Percentiles rank a stretch among this genome's conserved stretches.
phyloP scores from a whole-genome alignment of 495 filamentous ascomycete species.

The Trichoderma parareesei region DNA sequence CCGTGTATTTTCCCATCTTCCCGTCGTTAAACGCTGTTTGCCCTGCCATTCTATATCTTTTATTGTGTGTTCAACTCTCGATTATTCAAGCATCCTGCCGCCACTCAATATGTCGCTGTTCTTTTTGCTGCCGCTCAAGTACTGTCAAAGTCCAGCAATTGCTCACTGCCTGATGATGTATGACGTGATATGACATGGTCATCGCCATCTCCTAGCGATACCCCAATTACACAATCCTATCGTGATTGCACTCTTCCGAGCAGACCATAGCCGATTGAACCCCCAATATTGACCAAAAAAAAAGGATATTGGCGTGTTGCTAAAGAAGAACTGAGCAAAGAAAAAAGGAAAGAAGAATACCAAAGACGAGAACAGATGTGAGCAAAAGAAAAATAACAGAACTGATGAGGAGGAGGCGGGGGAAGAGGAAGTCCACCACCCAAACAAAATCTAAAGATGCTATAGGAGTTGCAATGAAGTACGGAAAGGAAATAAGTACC shows the following conservation, averaged over 20 bases:
- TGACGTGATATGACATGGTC: neutral
- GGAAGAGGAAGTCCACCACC: neutral
- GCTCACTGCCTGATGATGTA: neutral
- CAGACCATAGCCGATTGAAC: neutral
- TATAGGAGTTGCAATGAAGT: neutral
- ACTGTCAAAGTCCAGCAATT: neutral
- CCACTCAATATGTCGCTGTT: neutral
- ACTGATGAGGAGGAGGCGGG: neutral
- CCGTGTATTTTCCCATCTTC: slow-evolving; percentile 5
- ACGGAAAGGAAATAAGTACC: slow-evolving; percentile 4
- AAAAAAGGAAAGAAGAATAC: neutral
- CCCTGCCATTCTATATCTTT: slow-evolving; percentile 8
- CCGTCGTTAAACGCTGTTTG: slow-evolving; percentile 8
- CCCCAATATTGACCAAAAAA: neutral
- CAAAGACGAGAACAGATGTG: too few species aligned
- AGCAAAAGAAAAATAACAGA: neutral
- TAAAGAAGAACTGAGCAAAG: neutral
- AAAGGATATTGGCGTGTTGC: neutral
- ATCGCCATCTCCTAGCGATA: neutral
- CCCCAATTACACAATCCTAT: neutral
- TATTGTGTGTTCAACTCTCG: slow-evolving; percentile 7
- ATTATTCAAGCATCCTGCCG: slow-evolving; percentile 9
- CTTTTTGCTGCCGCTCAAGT: neutral
- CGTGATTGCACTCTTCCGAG: neutral
- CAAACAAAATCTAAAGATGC: slow-evolving; percentile 5